These are phyloP conservation scores for Ophiostoma novo-ulmi DNA, from an alignment of 2,329 filamentous ascomycete species.

Conservation along the genomic window DNA sequence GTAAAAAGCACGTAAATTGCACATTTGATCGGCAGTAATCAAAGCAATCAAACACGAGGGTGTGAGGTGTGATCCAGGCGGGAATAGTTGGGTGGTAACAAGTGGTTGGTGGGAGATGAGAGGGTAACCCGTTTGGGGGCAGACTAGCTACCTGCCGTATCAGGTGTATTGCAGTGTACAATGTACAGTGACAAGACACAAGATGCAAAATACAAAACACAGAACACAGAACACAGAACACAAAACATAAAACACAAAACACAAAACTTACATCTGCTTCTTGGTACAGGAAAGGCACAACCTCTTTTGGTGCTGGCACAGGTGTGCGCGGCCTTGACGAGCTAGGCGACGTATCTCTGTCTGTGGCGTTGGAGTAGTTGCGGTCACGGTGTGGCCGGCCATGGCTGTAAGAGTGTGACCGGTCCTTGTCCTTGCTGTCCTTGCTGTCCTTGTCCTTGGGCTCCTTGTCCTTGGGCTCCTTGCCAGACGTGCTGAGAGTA, in stretches of 20 bases:
- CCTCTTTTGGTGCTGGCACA: conserved; percentile 80
- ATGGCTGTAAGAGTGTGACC: conserved; percentile 59
- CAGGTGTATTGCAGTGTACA: background rate
- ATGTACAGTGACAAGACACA: background rate
- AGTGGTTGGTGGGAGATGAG: background rate
- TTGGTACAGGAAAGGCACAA: conserved; percentile 96
- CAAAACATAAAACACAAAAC: conserved; percentile 11
- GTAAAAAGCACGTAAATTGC: background rate
- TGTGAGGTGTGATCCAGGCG: background rate
- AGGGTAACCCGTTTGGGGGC: background rate
- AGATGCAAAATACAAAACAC: background rate
- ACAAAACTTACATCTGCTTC: conserved; percentile 62
- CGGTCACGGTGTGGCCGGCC: conserved; percentile 61
- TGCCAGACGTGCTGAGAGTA: background rate
- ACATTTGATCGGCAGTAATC: background rate
- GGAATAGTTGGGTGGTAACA: background rate
- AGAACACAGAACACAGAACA: background rate
- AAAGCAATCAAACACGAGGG: background rate
- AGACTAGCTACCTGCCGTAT: conserved; percentile 1
- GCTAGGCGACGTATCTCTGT: conserved; percentile 69
- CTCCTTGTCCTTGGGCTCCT: background rate
- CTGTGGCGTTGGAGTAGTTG: conserved; percentile 72
- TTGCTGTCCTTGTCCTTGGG: conserved; percentile 1
- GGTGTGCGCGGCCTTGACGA: conserved; percentile 79
- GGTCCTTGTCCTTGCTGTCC: conserved; percentile 50